Base-by-base conservation (phyloP, 208 protist species). In the Phytomonas sp. region DNA sequence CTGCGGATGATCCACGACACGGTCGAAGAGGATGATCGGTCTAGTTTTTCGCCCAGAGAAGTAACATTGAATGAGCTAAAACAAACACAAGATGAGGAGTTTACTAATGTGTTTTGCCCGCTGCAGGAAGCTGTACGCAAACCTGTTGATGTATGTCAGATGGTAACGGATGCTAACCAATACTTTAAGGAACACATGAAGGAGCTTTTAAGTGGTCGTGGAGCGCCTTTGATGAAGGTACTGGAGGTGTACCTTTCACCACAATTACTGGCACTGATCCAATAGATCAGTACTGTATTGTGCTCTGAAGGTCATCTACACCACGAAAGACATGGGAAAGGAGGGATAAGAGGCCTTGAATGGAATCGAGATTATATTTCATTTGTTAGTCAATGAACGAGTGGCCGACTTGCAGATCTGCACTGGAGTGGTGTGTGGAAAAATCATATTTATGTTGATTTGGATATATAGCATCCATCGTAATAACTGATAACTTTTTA, bases 1-100 rank as follows among this genome's bases (percentile, higher is more conserved):
- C 74, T 92, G 29, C 78, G 77, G 62, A 84, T 97, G 80, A 87
- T 95, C 64, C 77, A 93, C 71, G 77, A 68, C 34, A 81, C 63
- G 6, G 86, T 75, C 42, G 93, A 93, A 71, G 73, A 74, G 23
- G 93, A 95, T 78, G 91, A 93, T 76, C 70, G 85, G 75, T 86
- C 72, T 2, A 93, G 87, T 67, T 94, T 90, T 70, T 75, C 81
- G 14, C 87, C 89, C 4, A 68, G 63, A 31, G 29, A 72, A 6
- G 65, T 75, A 29, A 87, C 76, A 0, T 8, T 84, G 31, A 63
- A 76, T 30, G 79, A 88, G 30, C 59, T 93, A 60, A 49, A 69
- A 34, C 60, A 63, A 63, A 26, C 23, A 60, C 61, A 36, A 11
- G 36, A 71, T 67, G 59, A 29, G 70, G 76, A 33, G 59, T 83